Conservation (phyloP, 305 asterid species). For the Fraxinus latifolia region DNA sequence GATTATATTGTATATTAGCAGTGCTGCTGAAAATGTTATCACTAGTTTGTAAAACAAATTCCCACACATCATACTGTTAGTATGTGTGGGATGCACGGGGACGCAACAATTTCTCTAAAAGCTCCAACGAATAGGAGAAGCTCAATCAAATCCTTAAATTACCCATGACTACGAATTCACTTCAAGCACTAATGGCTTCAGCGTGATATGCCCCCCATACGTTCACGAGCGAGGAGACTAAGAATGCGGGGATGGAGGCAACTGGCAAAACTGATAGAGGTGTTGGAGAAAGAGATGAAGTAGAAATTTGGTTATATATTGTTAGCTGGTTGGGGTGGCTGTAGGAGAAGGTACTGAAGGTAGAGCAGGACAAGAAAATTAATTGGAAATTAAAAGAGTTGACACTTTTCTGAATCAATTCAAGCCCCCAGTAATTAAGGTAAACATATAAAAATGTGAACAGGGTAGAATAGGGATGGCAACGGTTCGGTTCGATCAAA, state of each 20-base stretch:
- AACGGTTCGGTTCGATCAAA: too few relatives aligned
- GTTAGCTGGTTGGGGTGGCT: neutral
- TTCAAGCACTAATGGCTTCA: neutral
- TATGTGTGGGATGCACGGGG: neutral
- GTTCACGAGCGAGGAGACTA: neutral
- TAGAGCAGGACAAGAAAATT: neutral
- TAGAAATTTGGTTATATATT: neutral
- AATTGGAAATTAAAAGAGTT: neutral
- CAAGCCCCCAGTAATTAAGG: neutral
- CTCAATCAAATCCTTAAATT: neutral
- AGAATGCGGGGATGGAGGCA: neutral
- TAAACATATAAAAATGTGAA: neutral
- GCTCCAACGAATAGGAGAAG: neutral
- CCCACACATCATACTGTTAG: constrained; percentile 52
- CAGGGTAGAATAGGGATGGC: too few relatives aligned
- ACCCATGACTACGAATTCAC: neutral
- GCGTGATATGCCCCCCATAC: neutral
- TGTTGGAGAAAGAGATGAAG: neutral
- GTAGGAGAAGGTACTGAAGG: neutral
- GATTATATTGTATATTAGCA: constrained; percentile 80
- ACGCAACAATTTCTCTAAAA: neutral
- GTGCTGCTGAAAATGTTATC: constrained; percentile 66
- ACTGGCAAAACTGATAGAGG: neutral
- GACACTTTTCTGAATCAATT: neutral
- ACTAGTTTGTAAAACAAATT: constrained; percentile 71